These are phyloP conservation scores for Hypomontagnella monticulosa DNA, from an alignment of 495 filamentous ascomycete species.

Conservation along the genomic window DNA sequence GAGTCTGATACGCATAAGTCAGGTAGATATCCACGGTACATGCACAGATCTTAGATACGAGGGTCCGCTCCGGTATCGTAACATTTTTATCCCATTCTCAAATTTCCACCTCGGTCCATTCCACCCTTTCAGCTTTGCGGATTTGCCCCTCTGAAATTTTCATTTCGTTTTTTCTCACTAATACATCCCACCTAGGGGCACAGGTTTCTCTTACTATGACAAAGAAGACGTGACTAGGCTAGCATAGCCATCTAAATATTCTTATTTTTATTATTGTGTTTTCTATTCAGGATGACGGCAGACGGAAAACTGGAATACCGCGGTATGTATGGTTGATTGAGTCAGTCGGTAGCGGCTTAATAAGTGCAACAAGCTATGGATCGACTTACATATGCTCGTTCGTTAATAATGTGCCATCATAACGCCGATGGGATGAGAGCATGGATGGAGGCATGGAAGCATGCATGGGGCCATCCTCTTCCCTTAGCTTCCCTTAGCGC, in stretches of 20 bases:
- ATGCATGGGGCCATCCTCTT: too few species aligned
- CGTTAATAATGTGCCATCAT: constrained; percentile 19
- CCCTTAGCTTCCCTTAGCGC: constrained; percentile 9
- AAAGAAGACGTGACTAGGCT: too few species aligned
- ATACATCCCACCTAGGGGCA: too few species aligned
- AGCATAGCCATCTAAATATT: too few species aligned
- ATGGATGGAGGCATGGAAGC: not conserved
- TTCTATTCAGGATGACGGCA: not conserved
- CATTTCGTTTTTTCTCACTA: too few species aligned
- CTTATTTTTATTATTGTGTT: not conserved
- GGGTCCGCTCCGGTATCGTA: constrained; percentile 25
- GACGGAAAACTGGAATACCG: not conserved
- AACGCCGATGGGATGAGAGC: constrained; percentile 15
- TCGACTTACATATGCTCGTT: not conserved
- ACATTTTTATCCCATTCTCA: constrained; percentile 17
- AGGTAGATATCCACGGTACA: too few species aligned
- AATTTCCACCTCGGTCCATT: constrained; percentile 34
- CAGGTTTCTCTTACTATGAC: too few species aligned
- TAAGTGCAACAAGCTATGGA: constrained; percentile 22
- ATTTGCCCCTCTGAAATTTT: constrained; percentile 26
- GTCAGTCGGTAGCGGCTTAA: constrained; percentile 19
- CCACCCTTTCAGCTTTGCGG: constrained; percentile 3
- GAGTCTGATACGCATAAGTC: constrained; percentile 1
- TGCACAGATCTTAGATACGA: constrained; percentile 38
- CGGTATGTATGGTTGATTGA: constrained; percentile 3